phyloP scores from a whole-genome alignment of 495 filamentous ascomycete genomes.

The Penicillium parvum region DNA sequence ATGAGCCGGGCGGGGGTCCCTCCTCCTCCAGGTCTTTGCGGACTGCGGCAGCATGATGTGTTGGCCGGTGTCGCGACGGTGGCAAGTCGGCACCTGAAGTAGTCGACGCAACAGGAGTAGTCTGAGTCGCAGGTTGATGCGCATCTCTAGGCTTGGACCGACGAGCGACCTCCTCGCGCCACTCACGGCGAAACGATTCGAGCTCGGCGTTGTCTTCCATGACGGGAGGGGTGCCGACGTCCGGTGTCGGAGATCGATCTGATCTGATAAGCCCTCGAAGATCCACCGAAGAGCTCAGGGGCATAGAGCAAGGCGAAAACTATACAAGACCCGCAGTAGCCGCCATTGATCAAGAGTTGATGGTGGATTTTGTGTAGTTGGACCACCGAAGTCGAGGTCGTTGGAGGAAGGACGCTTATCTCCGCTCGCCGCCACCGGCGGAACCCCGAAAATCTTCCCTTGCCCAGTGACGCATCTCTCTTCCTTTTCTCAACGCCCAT shows the following conservation, averaged over 20 bases:
- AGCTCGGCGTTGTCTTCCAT: constrained; percentile 70
- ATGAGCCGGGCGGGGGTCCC: constrained; percentile 33
- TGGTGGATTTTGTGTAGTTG: neutral
- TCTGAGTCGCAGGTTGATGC: constrained; percentile 17
- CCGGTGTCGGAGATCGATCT: constrained; percentile 27
- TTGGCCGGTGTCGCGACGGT: constrained; percentile 29
- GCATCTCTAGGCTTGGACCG: constrained; percentile 34
- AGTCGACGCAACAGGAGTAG: constrained; percentile 20
- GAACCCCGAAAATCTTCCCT: constrained; percentile 30
- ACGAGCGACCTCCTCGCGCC: constrained; percentile 73
- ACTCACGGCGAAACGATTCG: constrained; percentile 74
- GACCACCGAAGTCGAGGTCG: constrained; percentile 1
- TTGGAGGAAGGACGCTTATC: constrained; percentile 21
- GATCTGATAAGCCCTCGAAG: constrained; percentile 28
- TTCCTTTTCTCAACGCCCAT: neutral
- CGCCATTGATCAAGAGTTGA: constrained; percentile 14
- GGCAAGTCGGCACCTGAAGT: constrained; percentile 13
- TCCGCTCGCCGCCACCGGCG: constrained; percentile 27
- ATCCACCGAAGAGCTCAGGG: constrained; percentile 8
- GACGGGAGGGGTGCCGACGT: constrained; percentile 18
- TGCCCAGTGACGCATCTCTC: constrained; percentile 18
- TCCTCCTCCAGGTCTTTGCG: constrained; percentile 39
- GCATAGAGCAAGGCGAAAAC: too few relatives aligned
- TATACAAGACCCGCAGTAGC: constrained; percentile 3
- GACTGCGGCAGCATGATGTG: constrained; percentile 30